A percentile compares a stretch with the other conserved stretches of the same genome.
Evolutionary conservation across 139 green algal genomes (phyloP).

Genomic region (Chlorella ohadii): DNA sequence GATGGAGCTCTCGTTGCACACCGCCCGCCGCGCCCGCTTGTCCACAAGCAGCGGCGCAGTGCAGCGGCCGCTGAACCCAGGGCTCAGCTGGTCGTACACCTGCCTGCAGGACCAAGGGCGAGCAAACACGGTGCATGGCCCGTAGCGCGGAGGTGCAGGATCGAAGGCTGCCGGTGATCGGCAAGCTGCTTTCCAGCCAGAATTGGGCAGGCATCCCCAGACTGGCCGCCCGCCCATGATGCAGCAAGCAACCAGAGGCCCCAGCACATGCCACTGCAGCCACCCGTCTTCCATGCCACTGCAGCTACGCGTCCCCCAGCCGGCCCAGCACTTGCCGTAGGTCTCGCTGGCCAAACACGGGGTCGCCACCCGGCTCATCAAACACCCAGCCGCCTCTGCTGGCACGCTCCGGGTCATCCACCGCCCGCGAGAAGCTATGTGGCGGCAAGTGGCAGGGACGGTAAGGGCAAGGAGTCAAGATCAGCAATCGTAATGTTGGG

Average conservation of each 20-base stretch:
- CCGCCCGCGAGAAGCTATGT: conserved; percentile 43
- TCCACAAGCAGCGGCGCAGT: conserved; percentile 92
- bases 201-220: no score
- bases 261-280: neutral
- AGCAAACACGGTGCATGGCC: no score
- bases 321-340: conserved; percentile 37
- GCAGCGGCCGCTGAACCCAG: conserved; percentile 83
- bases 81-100: conserved; percentile 80
- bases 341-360: conserved; percentile 65
- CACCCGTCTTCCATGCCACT: neutral
- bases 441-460: neutral
- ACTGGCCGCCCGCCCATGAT: no score
- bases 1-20: conserved; percentile 84
- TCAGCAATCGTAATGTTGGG: no score
- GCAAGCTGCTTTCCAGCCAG: no score
- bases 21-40: conserved; percentile 40
- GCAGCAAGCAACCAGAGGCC: neutral
- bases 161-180: no score
- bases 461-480: neutral
- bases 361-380: conserved; percentile 39
- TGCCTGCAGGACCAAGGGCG: conserved; percentile 73
- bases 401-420: conserved; percentile 82
- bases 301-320: no score
- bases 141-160: no score
- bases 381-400: conserved; percentile 82